Conservation (phyloP, 225 moss, liverwort and hornwort species). For the Thuidium tamariscinum region DNA sequence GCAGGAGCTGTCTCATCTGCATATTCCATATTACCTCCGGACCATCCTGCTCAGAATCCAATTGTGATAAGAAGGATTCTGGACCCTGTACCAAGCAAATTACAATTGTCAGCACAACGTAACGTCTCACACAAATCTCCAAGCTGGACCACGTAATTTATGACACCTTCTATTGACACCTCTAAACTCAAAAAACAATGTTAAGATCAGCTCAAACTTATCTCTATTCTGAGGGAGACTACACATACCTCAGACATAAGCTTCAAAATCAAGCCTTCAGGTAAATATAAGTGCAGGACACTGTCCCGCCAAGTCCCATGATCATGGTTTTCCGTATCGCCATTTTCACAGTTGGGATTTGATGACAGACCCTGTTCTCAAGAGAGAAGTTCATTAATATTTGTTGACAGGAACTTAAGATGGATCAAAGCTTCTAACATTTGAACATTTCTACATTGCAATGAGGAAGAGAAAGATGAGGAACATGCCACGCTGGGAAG, state of each 20-base stretch:
- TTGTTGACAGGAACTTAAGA: not conserved
- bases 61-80: conserved; percentile 63
- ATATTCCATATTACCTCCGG: conserved; percentile 93
- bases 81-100: conserved; percentile 51
- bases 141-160: not conserved
- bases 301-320: conserved; percentile 79
- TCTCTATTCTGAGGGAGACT: not conserved
- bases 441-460: not conserved
- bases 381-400: not conserved
- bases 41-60: conserved; percentile 79
- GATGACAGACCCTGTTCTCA: conserved; percentile 47
- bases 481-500: not conserved
- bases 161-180: not conserved
- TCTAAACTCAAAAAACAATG: not conserved
- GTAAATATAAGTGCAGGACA: conserved; percentile 75
- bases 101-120: not conserved
- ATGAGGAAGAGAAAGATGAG: not conserved
- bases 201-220: not conserved
- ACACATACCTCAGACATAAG: conserved; percentile 71
- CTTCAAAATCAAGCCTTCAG: conserved; percentile 89
- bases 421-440: not conserved
- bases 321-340: conserved; percentile 23
- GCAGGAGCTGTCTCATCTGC: conserved; percentile 76
- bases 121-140: not conserved
- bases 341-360: conserved; percentile 29